These are phyloP conservation scores for Arthrobotrys conoides DNA, from an alignment of 2,329 filamentous ascomycete species.

Conservation along the genomic window DNA sequence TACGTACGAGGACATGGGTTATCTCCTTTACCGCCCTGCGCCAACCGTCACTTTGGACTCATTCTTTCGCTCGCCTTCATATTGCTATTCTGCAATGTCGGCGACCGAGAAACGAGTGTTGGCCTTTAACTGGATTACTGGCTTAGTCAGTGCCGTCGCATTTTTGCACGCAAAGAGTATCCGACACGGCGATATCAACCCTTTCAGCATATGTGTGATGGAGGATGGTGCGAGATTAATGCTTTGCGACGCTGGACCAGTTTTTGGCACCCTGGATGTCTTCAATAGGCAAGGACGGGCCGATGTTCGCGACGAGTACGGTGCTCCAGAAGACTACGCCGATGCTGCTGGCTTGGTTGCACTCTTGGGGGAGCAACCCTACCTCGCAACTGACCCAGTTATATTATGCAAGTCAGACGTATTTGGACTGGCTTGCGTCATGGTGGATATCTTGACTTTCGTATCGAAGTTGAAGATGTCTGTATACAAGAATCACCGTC, in stretches of 20 bases:
- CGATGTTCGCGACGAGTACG: conserved; percentile 79
- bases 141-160: conserved; percentile 77
- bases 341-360: conserved; percentile 33
- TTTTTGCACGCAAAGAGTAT: conserved; percentile 77
- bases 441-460: conserved; percentile 80
- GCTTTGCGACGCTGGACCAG: conserved; percentile 73
- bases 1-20: conserved; percentile 75
- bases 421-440: conserved; percentile 80
- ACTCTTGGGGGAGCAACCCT: conserved; percentile 41
- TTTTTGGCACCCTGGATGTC: conserved; percentile 43
- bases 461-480: conserved; percentile 77
- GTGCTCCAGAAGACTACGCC: conserved; percentile 74
- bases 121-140: conserved; percentile 81
- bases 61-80: conserved; percentile 77
- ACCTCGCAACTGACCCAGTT: conserved; percentile 38
- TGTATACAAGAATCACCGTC: conserved; percentile 46
- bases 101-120: conserved; percentile 74
- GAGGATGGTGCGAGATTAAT: conserved; percentile 75
- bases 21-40: conserved; percentile 77
- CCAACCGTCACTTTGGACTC: conserved; percentile 77
- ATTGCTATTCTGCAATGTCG: conserved; percentile 74
- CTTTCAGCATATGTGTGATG: conserved; percentile 79
- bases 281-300: conserved; percentile 66
- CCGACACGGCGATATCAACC: conserved; percentile 78
- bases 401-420: conserved; percentile 72